Evolutionary conservation across 805 yeast species (phyloP).

Genomic region (Lachancea meyersii): DNA sequence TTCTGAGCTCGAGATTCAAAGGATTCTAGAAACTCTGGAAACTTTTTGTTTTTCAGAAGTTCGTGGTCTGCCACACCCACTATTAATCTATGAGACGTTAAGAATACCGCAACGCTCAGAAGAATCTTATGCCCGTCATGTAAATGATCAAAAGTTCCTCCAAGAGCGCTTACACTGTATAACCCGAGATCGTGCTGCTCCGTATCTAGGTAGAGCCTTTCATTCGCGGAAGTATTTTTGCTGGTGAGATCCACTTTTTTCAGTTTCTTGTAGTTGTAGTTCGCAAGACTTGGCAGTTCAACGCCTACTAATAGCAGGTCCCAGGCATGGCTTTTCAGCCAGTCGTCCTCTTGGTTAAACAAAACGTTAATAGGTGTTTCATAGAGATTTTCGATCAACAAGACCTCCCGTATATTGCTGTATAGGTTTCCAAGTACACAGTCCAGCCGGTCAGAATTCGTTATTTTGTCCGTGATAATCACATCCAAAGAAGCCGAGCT

Average conservation of each 20-base stretch:
- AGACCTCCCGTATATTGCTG: constrained; percentile 23
- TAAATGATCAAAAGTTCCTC: constrained; percentile 95
- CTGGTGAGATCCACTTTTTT: constrained; percentile 2
- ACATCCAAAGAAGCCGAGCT: constrained; percentile 14
- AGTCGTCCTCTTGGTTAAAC: constrained; percentile 7
- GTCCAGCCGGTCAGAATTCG: constrained; percentile 22
- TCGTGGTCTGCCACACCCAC: constrained; percentile 80
- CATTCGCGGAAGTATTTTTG: neutral
- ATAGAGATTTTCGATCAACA: constrained; percentile 14
- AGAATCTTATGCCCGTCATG: constrained; percentile 94
- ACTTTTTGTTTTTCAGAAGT: constrained; percentile 69
- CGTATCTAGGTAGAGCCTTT: constrained; percentile 5
- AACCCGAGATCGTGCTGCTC: constrained; percentile 19
- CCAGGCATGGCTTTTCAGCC: neutral
- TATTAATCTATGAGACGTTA: constrained; percentile 51
- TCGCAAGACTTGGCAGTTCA: neutral
- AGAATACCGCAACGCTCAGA: constrained; percentile 62
- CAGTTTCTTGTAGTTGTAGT: constrained; percentile 3
- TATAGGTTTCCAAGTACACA: constrained; percentile 25
- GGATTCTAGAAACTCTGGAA: constrained; percentile 54
- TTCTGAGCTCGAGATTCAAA: constrained; percentile 44
- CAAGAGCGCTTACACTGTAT: constrained; percentile 54
- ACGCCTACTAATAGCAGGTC: neutral
- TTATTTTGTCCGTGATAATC: constrained; percentile 17
- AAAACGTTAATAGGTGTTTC: constrained; percentile 25